A percentile compares a stretch with the other conserved stretches of the same genome.
Conservation (phyloP, 306 rosid species). For the Dalbergia cultrata region DNA sequence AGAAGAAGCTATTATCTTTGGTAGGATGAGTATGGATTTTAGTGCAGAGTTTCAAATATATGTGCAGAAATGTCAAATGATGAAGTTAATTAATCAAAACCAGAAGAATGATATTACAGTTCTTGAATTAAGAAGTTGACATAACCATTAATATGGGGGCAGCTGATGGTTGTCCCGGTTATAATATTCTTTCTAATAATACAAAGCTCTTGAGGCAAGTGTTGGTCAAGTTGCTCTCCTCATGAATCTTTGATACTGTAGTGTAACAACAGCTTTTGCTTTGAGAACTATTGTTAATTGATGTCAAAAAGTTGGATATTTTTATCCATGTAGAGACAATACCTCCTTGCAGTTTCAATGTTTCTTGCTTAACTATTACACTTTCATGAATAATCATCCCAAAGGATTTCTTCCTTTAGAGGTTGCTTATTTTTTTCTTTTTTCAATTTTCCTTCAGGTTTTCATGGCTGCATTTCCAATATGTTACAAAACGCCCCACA, state of each 20-base stretch:
- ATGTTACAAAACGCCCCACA: slow-evolving; percentile 55
- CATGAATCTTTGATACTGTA: not conserved
- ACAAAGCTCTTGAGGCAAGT: no score
- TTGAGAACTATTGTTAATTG: not conserved
- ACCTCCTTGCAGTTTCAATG: not conserved
- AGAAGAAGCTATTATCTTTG: not conserved
- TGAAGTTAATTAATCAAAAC: not conserved
- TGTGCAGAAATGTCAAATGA: slow-evolving; percentile 9
- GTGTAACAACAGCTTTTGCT: not conserved
- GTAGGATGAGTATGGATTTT: not conserved
- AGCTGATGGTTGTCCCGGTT: no score
- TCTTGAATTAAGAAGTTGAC: slow-evolving; percentile 1
- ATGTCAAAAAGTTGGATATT: not conserved
- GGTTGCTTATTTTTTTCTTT: slow-evolving; percentile 6
- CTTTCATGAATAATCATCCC: not conserved
- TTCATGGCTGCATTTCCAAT: slow-evolving; percentile 68
- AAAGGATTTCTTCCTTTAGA: not conserved
- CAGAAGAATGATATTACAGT: not conserved
- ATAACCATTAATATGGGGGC: not conserved
- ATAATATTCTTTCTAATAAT: no score
- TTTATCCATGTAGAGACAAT: not conserved
- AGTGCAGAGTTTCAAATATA: not conserved
- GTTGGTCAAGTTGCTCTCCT: no score
- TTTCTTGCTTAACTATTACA: not conserved
- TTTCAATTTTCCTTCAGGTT: slow-evolving; percentile 47